These are phyloP conservation scores for Lachancea cidri DNA, from an alignment of 805 yeast genomes.

Conservation along the genomic window DNA sequence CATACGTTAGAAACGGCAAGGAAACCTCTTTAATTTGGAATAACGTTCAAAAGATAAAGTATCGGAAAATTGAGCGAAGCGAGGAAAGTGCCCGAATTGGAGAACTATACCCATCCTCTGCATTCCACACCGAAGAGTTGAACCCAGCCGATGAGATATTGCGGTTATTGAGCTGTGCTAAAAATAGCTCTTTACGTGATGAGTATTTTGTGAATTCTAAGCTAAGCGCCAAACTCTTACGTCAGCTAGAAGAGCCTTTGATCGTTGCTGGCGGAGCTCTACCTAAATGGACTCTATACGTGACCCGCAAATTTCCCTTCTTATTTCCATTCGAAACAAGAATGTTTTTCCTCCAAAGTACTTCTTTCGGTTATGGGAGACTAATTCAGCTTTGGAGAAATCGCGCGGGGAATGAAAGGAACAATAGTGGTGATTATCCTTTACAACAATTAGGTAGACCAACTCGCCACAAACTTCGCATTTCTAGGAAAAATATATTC, in stretches of 20 bases:
- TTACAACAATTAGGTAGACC: constrained; percentile 61
- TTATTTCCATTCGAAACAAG: constrained; percentile 81
- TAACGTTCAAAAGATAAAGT: constrained; percentile 47
- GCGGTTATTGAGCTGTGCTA: constrained; percentile 44
- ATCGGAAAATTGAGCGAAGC: constrained; percentile 34
- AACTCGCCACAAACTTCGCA: constrained; percentile 70
- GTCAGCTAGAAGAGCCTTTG: constrained; percentile 86
- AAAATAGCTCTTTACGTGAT: constrained; percentile 34
- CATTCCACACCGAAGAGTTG: constrained; percentile 1
- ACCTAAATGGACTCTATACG: constrained; percentile 76
- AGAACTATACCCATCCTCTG: constrained; percentile 28
- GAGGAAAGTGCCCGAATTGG: constrained; percentile 19
- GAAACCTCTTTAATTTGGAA: constrained; percentile 55
- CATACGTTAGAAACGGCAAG: constrained; percentile 35
- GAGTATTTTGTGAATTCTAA: constrained; percentile 68
- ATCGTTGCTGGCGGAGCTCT: constrained; percentile 80
- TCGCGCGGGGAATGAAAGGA: constrained; percentile 38
- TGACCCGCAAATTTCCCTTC: constrained; percentile 74
- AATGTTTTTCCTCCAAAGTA: constrained; percentile 69
- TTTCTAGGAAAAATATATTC: constrained; percentile 64
- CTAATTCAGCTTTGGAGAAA: constrained; percentile 73
- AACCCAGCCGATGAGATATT: constrained; percentile 35
- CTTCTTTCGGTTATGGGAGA: constrained; percentile 88
- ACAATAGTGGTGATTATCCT: constrained; percentile 24
- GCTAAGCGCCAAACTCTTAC: constrained; percentile 74